Base-by-base conservation (phyloP, 768 basidiomycete genomes). In the Porphyrellus cyaneotinctus region DNA sequence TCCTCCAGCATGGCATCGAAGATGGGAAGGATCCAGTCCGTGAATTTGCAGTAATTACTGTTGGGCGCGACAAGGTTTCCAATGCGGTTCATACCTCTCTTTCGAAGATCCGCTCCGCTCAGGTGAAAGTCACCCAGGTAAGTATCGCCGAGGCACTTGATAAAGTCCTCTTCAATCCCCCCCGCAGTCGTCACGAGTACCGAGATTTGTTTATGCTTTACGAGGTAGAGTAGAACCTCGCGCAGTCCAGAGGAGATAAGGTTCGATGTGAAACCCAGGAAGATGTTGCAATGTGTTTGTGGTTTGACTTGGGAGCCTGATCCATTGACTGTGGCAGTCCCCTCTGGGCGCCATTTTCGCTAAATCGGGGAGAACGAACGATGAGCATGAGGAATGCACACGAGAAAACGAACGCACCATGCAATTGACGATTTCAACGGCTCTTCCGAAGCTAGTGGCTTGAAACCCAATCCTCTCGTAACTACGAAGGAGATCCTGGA, bases 261-360 rank as follows among this genome's bases (percentile, higher is more conserved):
- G 72, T 99, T 99, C 44, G 95, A 98, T 11, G 97, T 99, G 72
- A 97, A 99, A 33, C 97, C 97, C 37, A 99, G 84, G 69, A 99
- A 97, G 65, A 98, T 79, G 57, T 85, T 87, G 72, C 85, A 97
- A 54, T 84, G 85, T 41, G 80, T 93, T 62, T 78, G 76, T 26
- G 80, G 80, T 57, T 87, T 84, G 48, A 86, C 74, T 51, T 78
- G 72, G 10, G 80, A 79, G 58, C 79, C 74, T 13, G 81, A 71
- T 65, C 92, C 91, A 62, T 88, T 83, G 32, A 80, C 79, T 4
- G 74, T 64, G 52, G 87, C 64, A 15, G 88, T 87, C 36, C 94
- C 92, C 61, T 95, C 87, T 9, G 90, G 79, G 28, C 93, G 82
- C 88, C 92, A 97, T 67, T 77, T 83, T 56, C 92, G 78, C 95